Percentiles rank a stretch among this genome's conserved stretches.
phyloP scores from a whole-genome alignment of 2,329 filamentous ascomycete species.

The Aspergillus thermomutatus region DNA sequence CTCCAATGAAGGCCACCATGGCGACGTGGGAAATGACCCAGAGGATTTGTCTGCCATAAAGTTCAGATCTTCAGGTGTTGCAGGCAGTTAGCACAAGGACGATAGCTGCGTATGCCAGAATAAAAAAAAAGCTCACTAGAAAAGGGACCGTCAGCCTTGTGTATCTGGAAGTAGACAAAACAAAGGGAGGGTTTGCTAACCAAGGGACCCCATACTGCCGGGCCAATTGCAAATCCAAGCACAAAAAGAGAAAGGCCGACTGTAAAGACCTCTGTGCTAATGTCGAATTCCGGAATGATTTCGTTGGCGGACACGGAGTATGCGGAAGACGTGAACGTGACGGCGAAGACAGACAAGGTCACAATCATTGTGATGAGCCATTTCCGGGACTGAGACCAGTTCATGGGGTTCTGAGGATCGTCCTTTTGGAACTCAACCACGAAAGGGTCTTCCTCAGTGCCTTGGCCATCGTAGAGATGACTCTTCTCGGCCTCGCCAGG shows the following conservation, averaged over 20 bases:
- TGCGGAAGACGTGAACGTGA: constrained; percentile 29
- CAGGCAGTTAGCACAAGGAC: not conserved
- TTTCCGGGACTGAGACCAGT: constrained; percentile 23
- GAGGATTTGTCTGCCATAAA: not conserved
- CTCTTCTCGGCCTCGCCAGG: not conserved
- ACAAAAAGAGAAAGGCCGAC: constrained; percentile 37
- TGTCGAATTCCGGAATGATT: constrained; percentile 25
- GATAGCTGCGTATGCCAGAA: not conserved
- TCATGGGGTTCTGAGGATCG: constrained; percentile 31
- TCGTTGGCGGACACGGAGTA: constrained; percentile 23
- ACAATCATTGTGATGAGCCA: constrained; percentile 24
- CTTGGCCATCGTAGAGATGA: constrained; percentile 28
- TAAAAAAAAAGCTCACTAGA: not conserved
- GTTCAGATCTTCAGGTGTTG: not conserved
- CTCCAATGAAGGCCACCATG: constrained; percentile 20
- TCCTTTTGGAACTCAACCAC: constrained; percentile 28
- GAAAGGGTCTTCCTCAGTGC: constrained; percentile 30
- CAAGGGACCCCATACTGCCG: constrained; percentile 30
- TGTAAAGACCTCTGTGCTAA: constrained; percentile 25
- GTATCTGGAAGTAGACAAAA: not conserved
- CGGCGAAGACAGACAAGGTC: constrained; percentile 24
- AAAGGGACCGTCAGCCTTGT: constrained; percentile 34
- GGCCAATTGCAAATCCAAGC: constrained; percentile 37
- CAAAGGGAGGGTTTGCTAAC: constrained; percentile 18
- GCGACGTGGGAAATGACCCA: not conserved